phyloP scores from a whole-genome alignment of 768 basidiomycete genomes.

The Tylopilus sp. region DNA sequence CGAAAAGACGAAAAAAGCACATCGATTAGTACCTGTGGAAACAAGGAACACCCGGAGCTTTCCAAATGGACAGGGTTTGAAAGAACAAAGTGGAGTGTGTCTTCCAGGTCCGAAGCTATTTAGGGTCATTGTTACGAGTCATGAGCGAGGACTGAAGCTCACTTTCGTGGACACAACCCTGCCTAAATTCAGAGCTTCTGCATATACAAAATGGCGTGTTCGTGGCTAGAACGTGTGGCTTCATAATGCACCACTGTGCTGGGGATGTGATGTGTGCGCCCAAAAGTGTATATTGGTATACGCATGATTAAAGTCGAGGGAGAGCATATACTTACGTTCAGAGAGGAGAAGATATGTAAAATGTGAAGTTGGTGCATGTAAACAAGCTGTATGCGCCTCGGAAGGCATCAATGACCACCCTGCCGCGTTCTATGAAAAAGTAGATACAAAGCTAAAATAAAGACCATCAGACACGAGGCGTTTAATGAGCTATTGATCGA shows the following conservation, averaged over 20 bases:
- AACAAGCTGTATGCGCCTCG: conserved; percentile 3
- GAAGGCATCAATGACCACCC: neutral
- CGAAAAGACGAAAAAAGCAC: neutral
- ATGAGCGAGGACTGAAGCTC: neutral
- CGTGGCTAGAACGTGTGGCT: neutral
- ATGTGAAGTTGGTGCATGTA: neutral
- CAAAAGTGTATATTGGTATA: neutral
- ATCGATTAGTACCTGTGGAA: neutral
- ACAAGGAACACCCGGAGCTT: neutral
- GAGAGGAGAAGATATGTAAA: neutral
- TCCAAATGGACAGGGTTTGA: neutral
- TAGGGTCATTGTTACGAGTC: neutral
- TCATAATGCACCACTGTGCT: neutral
- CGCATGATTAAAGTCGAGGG: neutral
- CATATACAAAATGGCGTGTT: neutral
- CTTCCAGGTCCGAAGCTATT: neutral
- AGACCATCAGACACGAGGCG: neutral
- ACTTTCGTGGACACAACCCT: neutral
- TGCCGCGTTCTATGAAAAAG: neutral
- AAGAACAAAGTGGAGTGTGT: neutral
- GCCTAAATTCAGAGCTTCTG: neutral
- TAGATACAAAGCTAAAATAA: neutral
- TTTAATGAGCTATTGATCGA: neutral
- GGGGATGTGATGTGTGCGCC: neutral
- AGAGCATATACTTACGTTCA: neutral